A percentile compares a stretch with the other conserved stretches of the same genome.
Conservation (phyloP, 2,329 filamentous ascomycete species). For the Penicillium sp. region DNA sequence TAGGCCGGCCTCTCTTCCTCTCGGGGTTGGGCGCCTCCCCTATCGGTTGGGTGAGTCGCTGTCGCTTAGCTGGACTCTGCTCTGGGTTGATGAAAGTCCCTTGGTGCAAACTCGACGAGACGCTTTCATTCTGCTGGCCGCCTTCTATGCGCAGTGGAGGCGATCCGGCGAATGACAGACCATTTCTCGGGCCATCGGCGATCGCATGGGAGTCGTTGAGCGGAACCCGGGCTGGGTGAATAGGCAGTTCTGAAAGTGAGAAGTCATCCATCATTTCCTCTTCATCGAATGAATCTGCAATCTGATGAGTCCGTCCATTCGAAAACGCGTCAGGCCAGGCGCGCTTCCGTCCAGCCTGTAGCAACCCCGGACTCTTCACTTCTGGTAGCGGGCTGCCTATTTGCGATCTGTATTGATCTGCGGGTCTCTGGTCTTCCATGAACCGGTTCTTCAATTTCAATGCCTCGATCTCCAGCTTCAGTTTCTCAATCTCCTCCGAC, state of each 20-base stretch:
- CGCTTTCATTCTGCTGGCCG: background rate
- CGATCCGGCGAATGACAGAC: constrained; percentile 2
- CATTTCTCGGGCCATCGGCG: background rate
- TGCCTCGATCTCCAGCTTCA: constrained; percentile 37
- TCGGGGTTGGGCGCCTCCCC: constrained; percentile 7
- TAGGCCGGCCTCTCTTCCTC: constrained; percentile 27
- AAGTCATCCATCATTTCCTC: constrained; percentile 29
- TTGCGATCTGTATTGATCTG: constrained; percentile 7
- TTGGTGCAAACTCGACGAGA: background rate
- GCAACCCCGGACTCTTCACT: constrained; percentile 33
- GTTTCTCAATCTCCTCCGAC: constrained; percentile 37
- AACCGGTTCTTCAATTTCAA: constrained; percentile 35
- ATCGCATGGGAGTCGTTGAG: constrained; percentile 17
- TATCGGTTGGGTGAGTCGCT: constrained; percentile 21
- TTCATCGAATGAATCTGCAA: constrained; percentile 33
- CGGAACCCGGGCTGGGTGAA: constrained; percentile 23
- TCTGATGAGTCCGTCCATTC: constrained; percentile 20
- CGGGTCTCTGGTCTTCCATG: constrained; percentile 28
- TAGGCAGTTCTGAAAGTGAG: constrained; percentile 19
- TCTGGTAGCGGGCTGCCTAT: constrained; percentile 22
- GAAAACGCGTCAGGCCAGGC: constrained; percentile 29
- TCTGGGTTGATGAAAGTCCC: background rate
- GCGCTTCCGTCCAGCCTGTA: constrained; percentile 32
- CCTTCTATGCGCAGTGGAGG: constrained; percentile 16
- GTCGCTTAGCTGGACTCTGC: constrained; percentile 28